Base-by-base conservation (phyloP, 2,329 filamentous ascomycete genomes). In the Diplodia corticola region DNA sequence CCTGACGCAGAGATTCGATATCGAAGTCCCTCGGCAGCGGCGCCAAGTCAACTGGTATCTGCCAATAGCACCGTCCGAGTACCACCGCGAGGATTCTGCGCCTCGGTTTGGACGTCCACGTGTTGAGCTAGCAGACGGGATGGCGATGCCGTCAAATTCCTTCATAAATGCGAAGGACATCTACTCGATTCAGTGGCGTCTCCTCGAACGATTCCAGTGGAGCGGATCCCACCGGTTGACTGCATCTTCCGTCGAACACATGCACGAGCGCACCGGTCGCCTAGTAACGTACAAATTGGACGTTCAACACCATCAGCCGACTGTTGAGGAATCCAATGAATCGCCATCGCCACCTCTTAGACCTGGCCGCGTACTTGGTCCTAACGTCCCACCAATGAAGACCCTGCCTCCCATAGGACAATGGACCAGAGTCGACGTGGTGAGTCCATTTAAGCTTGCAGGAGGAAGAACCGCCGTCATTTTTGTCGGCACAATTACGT, bases 101-200 rank as follows among this genome's bases (percentile, higher is more conserved):
- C 15, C 44, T 30, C 40, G 17, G 7, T 54, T 59, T 26, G 40
- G 44, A n/a, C 24, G 15, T 12, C 53, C 53, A 5, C 51, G 20
- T 20, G 59, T 65, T 9, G 46, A 28, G n/a, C 53, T 78, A 17
- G 69, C 69, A 12, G 59, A 69, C 12, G 71, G 68, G 13, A 72
- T 71, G 1, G 67, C 63, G 1, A 67, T 78, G 33, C 71, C 71
- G 20, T 74, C 73, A 69, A 70, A 75, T 12, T 76, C 74, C 1
- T 77, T 76, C 63, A 75, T 77, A 30, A 76, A 77, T 50, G 71
- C 76, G 15, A 71, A 73, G 12, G 69, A 75, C 59, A 70, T 77
- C 1, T 77, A 77, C 68, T 72, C 72, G 46, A 73, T 76, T 57
- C 70, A 76, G 9, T 74, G 73, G 72, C 67, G 69, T 7, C 63